Conservation (phyloP, 768 basidiomycete genomes). For the Mycena alexandri region DNA sequence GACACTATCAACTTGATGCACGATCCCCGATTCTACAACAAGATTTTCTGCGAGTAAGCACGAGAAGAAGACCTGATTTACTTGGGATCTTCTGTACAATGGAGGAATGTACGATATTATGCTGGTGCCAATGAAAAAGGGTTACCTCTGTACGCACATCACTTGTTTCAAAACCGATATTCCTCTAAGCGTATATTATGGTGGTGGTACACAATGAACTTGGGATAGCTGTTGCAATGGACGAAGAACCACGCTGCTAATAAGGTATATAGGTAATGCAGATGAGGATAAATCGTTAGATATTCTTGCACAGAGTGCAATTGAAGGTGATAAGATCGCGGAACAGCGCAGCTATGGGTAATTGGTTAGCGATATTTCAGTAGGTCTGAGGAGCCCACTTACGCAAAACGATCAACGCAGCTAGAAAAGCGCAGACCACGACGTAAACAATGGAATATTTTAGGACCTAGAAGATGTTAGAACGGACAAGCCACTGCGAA, state of each 20-base stretch:
- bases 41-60: slow-evolving; percentile 16
- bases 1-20: slow-evolving; percentile 32
- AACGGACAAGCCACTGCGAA: slow-evolving; percentile 19
- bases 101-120: not conserved
- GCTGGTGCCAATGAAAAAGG: too few species aligned
- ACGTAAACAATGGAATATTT: slow-evolving; percentile 90
- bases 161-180: not conserved
- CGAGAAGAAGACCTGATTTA: not conserved
- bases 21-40: slow-evolving; percentile 26
- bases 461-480: slow-evolving; percentile 62
- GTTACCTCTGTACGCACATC: too few species aligned
- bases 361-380: slow-evolving; percentile 33
- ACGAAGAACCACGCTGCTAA: slow-evolving; percentile 26
- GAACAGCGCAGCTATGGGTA: slow-evolving; percentile 80
- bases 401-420: slow-evolving; percentile 88
- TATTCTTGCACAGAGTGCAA: slow-evolving; percentile 88
- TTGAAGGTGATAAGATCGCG: slow-evolving; percentile 80
- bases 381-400: slow-evolving; percentile 50
- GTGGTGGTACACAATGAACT: slow-evolving; percentile 35
- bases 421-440: slow-evolving; percentile 79
- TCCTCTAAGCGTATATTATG: slow-evolving; percentile 33
- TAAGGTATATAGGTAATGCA: slow-evolving; percentile 42
- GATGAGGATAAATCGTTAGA: slow-evolving; percentile 68
- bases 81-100: slow-evolving; percentile 8
- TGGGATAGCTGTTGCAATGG: slow-evolving; percentile 34